Conservation (phyloP, 441 rosid genomes). For the Erodium texanum region DNA sequence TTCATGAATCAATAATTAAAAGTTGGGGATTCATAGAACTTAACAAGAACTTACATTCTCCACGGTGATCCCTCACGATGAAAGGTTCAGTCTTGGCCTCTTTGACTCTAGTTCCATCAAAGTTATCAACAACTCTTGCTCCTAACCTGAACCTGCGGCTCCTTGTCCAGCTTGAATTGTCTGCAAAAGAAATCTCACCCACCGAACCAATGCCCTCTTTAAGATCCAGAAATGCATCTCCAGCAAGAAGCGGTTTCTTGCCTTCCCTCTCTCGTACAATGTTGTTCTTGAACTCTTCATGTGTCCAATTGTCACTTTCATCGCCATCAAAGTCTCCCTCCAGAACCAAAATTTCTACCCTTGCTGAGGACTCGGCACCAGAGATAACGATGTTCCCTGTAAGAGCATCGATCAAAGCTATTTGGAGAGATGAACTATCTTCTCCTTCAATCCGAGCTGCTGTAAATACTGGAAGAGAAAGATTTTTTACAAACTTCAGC, state of each 20-base stretch:
- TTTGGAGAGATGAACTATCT: constrained; percentile 44
- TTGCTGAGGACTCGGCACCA: constrained; percentile 64
- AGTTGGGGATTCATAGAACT: background rate
- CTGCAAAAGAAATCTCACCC: constrained; percentile 78
- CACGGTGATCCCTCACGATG: constrained; percentile 94
- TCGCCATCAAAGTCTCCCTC: constrained; percentile 87
- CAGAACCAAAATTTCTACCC: constrained; percentile 76
- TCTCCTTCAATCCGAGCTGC: constrained; percentile 89
- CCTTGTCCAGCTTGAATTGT: constrained; percentile 99
- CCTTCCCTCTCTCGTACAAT: constrained; percentile 92
- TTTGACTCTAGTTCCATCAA: constrained; percentile 44
- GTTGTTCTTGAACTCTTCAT: constrained; percentile 67
- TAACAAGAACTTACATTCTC: constrained; percentile 70
- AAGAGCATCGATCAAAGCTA: constrained; percentile 55
- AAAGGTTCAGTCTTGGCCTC: constrained; percentile 84
- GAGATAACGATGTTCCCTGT: constrained; percentile 49
- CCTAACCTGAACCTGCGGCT: constrained; percentile 94
- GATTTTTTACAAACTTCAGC: constrained; percentile 52
- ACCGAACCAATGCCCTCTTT: constrained; percentile 52
- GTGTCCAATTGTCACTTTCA: constrained; percentile 55
- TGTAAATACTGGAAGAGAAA: constrained; percentile 83
- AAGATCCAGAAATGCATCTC: constrained; percentile 58
- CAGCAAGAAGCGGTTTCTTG: constrained; percentile 78
- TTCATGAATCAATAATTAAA: background rate
- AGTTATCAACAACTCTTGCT: constrained; percentile 58